These are phyloP conservation scores for Ustilago xerochloae DNA, from an alignment of 1,284 basidiomycete species.

Conservation along the genomic window DNA sequence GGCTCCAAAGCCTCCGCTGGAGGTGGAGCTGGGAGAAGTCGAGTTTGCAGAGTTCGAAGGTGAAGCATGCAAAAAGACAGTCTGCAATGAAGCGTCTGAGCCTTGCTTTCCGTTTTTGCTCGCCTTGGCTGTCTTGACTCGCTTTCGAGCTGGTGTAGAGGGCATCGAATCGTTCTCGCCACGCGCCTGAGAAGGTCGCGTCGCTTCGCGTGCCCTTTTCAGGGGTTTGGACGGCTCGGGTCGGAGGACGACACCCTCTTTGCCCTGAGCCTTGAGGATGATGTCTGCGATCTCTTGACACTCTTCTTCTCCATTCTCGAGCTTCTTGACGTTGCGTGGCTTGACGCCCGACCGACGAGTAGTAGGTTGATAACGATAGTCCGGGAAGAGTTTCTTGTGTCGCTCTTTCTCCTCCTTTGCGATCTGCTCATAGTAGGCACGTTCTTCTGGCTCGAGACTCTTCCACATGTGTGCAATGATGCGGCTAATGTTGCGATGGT, in stretches of 20 bases:
- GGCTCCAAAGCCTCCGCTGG: neutral
- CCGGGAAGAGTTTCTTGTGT: slow-evolving; percentile 54
- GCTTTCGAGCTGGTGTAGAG: slow-evolving; percentile 6
- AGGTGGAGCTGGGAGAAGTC: too few relatives aligned
- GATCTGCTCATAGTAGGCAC: slow-evolving; percentile 50
- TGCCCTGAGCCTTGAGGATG: slow-evolving; percentile 58
- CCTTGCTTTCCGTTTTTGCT: neutral
- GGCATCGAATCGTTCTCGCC: neutral
- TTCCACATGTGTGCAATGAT: slow-evolving; percentile 68
- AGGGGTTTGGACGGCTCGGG: slow-evolving; percentile 10
- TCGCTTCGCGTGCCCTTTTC: slow-evolving; percentile 33
- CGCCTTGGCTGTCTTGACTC: neutral
- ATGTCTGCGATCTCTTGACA: slow-evolving; percentile 60
- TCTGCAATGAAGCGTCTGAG: slow-evolving; percentile 9
- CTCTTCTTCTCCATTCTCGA: slow-evolving; percentile 55
- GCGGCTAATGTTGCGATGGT: slow-evolving; percentile 78
- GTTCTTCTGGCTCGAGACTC: slow-evolving; percentile 53
- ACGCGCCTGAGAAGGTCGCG: slow-evolving; percentile 4
- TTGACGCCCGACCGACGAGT: slow-evolving; percentile 32
- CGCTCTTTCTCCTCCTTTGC: slow-evolving; percentile 59
- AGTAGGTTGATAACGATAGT: slow-evolving; percentile 62
- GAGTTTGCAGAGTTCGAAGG: slow-evolving; percentile 17
- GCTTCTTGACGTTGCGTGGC: slow-evolving; percentile 50
- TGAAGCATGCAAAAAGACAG: slow-evolving; percentile 34
- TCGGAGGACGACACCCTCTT: slow-evolving; percentile 38